phyloP scores from a whole-genome alignment of 257 asterid genomes.

The Cinchona pubescens region DNA sequence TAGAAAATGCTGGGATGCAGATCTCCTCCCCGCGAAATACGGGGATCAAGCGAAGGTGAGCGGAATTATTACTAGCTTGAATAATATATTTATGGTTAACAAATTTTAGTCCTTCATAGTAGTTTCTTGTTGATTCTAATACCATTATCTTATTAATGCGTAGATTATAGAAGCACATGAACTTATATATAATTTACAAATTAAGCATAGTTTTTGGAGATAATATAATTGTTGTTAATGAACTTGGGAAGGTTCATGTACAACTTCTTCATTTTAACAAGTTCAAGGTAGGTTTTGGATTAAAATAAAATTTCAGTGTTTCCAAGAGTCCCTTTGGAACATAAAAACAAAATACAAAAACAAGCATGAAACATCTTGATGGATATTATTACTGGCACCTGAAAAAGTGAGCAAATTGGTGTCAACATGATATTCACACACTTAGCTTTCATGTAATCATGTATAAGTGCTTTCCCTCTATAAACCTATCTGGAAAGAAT shows the following conservation, averaged over 20 bases:
- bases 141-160: background rate
- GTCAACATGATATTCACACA: background rate
- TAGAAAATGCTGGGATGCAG: constrained; percentile 54
- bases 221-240: constrained; percentile 1
- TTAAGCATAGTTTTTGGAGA: background rate
- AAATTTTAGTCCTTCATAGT: too few relatives aligned
- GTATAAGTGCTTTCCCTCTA: background rate
- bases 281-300: constrained; percentile 29
- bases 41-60: constrained; percentile 92
- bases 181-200: background rate
- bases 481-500: background rate
- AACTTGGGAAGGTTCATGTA: constrained; percentile 19
- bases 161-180: too few relatives aligned
- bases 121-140: background rate
- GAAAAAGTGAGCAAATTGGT: background rate
- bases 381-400: background rate
- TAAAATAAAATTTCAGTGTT: background rate
- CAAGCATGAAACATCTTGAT: constrained; percentile 8
- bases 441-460: background rate
- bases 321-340: background rate
- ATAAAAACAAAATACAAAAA: background rate
- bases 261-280: constrained; percentile 10
- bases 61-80: constrained; percentile 18
- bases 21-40: constrained; percentile 95
- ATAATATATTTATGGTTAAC: background rate